Evolutionary conservation across 495 filamentous ascomycete genomes (phyloP).

Genomic region (Xylona heveae): DNA sequence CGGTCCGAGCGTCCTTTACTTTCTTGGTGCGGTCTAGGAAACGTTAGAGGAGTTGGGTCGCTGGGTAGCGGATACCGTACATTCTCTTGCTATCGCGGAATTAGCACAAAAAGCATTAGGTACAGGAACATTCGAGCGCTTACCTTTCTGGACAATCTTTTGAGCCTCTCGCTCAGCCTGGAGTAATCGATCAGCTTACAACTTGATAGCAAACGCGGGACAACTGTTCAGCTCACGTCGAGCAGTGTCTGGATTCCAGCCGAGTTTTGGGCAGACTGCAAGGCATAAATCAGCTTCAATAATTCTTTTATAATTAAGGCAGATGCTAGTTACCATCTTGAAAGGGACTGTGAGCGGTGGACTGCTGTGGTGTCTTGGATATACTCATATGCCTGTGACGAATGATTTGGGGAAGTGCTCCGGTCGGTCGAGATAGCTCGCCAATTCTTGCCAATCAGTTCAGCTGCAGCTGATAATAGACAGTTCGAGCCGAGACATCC

Average conservation of each 20-base stretch:
- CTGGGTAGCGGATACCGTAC: constrained; percentile 20
- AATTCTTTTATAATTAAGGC: too few species aligned
- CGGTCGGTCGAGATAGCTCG: too few species aligned
- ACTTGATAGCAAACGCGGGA: constrained; percentile 2
- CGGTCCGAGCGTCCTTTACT: constrained; percentile 82
- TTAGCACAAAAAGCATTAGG: constrained; percentile 13
- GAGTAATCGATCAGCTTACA: constrained; percentile 12
- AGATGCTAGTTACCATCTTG: too few species aligned
- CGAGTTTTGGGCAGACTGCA: constrained; percentile 91
- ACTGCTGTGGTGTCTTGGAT: too few species aligned
- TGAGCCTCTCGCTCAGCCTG: constrained; percentile 96
- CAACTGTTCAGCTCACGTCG: constrained; percentile 46
- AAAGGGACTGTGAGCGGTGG: too few species aligned
- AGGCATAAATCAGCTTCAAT: constrained; percentile 1
- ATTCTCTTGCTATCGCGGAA: constrained; percentile 43
- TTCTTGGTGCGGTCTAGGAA: constrained; percentile 77
- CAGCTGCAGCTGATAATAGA: too few species aligned
- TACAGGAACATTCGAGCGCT: constrained; percentile 6
- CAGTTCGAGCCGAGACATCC: too few species aligned
- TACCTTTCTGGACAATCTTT: constrained; percentile 95
- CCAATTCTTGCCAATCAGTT: too few species aligned
- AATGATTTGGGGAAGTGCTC: too few species aligned
- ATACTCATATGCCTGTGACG: too few species aligned
- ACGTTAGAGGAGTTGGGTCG: neutral
- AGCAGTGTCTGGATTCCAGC: constrained; percentile 95